phyloP scores from a whole-genome alignment of 164 flowering plant species.

The Piper longum region DNA sequence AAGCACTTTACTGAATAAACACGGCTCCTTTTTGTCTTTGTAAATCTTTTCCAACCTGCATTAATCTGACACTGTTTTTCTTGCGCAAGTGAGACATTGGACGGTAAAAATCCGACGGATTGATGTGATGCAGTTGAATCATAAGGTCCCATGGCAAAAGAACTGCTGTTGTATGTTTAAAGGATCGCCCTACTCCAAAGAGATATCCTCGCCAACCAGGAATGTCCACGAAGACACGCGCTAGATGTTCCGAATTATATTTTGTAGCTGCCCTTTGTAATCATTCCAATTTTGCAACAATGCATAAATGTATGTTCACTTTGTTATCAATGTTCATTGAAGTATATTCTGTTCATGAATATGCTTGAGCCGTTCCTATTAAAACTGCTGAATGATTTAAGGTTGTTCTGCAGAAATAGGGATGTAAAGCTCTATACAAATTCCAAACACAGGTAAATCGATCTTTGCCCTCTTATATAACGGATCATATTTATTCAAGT shows the following conservation, averaged over 20 bases:
- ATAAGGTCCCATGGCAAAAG: slow-evolving; percentile 74
- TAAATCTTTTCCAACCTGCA: neutral
- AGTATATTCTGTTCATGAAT: too few species aligned
- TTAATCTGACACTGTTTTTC: neutral
- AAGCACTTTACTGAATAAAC: neutral
- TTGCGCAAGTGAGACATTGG: neutral
- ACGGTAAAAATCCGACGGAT: neutral
- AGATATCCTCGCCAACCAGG: slow-evolving; percentile 89
- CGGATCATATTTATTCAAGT: too few species aligned
- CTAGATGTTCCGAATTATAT: slow-evolving; percentile 6
- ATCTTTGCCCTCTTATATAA: too few species aligned
- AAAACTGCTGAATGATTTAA: too few species aligned
- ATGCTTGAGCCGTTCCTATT: too few species aligned
- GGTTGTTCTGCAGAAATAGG: too few species aligned
- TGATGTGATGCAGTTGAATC: slow-evolving; percentile 55
- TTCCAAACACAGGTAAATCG: too few species aligned
- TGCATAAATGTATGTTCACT: neutral
- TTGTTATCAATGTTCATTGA: too few species aligned
- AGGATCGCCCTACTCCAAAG: slow-evolving; percentile 49
- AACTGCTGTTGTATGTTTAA: slow-evolving; percentile 62
- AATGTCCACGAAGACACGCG: slow-evolving; percentile 57
- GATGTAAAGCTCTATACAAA: too few species aligned
- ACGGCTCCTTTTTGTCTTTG: neutral
- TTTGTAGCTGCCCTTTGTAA: too few species aligned
- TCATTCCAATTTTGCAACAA: neutral